Base-by-base conservation (phyloP, 1,284 basidiomycete species). In the Trichosporon coremiiforme region DNA sequence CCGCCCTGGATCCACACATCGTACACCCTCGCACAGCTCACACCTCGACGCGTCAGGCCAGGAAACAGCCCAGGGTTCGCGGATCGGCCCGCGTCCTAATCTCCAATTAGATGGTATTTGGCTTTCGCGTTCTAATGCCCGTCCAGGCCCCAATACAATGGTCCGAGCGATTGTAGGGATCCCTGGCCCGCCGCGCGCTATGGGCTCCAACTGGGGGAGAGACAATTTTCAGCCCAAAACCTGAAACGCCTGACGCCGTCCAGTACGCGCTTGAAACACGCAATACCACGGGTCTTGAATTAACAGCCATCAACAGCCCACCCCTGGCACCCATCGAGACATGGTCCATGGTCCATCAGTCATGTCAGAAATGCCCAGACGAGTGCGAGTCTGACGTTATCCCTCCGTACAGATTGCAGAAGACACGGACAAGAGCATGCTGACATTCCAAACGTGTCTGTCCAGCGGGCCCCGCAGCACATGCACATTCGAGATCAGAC, bases 221-320 rank as follows among this genome's bases (percentile, higher is more conserved):
- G 20, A 53, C 47, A 53, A 53, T 53, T 53, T 53, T 20, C n/a
- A 53, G n/a, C n/a, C 47, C 20, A 53, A 53, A 53, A 53, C 47
- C 47, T 53, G 47, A 53, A 53, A 53, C 47, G 17, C 20, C 47
- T 22, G n/a, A 53, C 47, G 5, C n/a, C 10, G 15, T 12, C 41
- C 13, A 45, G 41, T 45, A 45, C 41, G 41, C 41, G 41, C 41
- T 45, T 45, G 41, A 45, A 45, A 45, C 41, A 45, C 41, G 15
- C 36, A 38, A 15, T 45, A 3, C 41, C 41, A 45, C 41, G 41
- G 15, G 41, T 45, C n/a, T n/a, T n/a, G n/a, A n/a, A n/a, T n/a
- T n/a, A n/a, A n/a, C n/a, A n/a, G n/a, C n/a, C n/a, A n/a, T n/a
- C n/a, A n/a, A n/a, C 41, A 45, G 4, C 7, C 17, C 15, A n/a